These are phyloP conservation scores for Botryotinia convoluta DNA, from an alignment of 2,329 filamentous ascomycete genomes.

Conservation along the genomic window DNA sequence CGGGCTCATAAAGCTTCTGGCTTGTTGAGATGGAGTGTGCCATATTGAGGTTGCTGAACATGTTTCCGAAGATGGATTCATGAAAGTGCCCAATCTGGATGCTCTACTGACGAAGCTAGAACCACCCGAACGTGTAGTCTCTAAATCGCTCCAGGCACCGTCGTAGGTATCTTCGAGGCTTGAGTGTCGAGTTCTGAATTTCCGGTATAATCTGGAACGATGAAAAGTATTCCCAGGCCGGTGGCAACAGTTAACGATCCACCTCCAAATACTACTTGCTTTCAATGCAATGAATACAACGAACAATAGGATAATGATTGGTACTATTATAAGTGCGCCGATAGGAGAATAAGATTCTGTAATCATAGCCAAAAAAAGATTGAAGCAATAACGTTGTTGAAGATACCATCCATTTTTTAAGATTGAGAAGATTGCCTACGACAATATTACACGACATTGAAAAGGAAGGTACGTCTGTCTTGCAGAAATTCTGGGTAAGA, in stretches of 20 bases:
- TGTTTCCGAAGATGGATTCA: constrained; percentile 25
- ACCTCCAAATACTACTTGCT: constrained; percentile 30
- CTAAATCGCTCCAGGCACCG: constrained; percentile 41
- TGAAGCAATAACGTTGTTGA: constrained; percentile 28
- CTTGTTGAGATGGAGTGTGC: constrained; percentile 37
- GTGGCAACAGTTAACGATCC: constrained; percentile 26
- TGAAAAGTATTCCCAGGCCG: constrained; percentile 27
- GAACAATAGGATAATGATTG: constrained; percentile 43
- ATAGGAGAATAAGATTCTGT: constrained; percentile 42
- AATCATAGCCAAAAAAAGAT: constrained; percentile 39
- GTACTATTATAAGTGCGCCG: constrained; percentile 46
- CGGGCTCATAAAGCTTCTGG: constrained; percentile 39
- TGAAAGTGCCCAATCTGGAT: constrained; percentile 32
- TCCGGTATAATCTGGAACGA: constrained; percentile 28
- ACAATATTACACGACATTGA: not conserved
- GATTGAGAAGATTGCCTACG: not conserved
- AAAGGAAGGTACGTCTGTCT: not conserved
- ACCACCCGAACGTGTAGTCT: constrained; percentile 35
- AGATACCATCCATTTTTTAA: constrained; percentile 10
- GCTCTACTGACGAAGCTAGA: constrained; percentile 22
- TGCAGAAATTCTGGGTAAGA: not conserved
- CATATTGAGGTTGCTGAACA: constrained; percentile 37
- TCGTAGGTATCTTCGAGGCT: constrained; percentile 33
- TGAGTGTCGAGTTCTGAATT: constrained; percentile 1
- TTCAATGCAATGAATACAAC: constrained; percentile 38